Conservation (phyloP, 805 yeast genomes). For the Middelhovenomyces tepae region DNA sequence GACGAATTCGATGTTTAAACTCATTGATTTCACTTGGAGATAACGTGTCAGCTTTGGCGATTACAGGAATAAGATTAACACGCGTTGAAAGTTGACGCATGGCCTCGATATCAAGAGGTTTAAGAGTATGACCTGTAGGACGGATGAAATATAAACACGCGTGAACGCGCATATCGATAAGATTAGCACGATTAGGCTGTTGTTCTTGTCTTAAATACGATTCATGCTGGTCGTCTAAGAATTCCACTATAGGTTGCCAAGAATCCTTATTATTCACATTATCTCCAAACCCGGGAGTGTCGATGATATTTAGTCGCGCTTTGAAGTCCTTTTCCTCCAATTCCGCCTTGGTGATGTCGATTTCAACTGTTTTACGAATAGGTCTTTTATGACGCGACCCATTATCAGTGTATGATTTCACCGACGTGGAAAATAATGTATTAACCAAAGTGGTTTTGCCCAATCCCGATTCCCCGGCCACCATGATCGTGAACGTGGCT, state of each 20-base stretch:
- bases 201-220: slow-evolving; percentile 63
- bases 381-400: slow-evolving; percentile 30
- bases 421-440: slow-evolving; percentile 56
- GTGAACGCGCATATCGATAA: slow-evolving; percentile 65
- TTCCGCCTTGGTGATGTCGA: slow-evolving; percentile 36
- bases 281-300: slow-evolving; percentile 74
- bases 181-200: slow-evolving; percentile 52
- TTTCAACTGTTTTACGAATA: slow-evolving; percentile 32
- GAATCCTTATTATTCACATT: slow-evolving; percentile 53
- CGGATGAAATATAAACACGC: slow-evolving; percentile 76
- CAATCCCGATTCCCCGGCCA: slow-evolving; percentile 79
- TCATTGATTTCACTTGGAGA: slow-evolving; percentile 45
- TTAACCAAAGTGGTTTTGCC: slow-evolving; percentile 53
- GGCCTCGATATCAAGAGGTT: slow-evolving; percentile 60
- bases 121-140: slow-evolving; percentile 55
- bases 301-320: slow-evolving; percentile 54
- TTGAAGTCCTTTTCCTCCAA: slow-evolving; percentile 53
- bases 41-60: slow-evolving; percentile 72
- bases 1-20: slow-evolving; percentile 47
- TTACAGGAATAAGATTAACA: slow-evolving; percentile 74
- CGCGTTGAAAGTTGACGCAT: slow-evolving; percentile 63
- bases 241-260: slow-evolving; percentile 62
- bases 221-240: slow-evolving; percentile 73
- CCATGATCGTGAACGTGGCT: slow-evolving; percentile 68
- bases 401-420: slow-evolving; percentile 35